Evolutionary conservation across 2,329 filamentous ascomycete species (phyloP).

Genomic region (Pseudopithomyces chartarum): DNA sequence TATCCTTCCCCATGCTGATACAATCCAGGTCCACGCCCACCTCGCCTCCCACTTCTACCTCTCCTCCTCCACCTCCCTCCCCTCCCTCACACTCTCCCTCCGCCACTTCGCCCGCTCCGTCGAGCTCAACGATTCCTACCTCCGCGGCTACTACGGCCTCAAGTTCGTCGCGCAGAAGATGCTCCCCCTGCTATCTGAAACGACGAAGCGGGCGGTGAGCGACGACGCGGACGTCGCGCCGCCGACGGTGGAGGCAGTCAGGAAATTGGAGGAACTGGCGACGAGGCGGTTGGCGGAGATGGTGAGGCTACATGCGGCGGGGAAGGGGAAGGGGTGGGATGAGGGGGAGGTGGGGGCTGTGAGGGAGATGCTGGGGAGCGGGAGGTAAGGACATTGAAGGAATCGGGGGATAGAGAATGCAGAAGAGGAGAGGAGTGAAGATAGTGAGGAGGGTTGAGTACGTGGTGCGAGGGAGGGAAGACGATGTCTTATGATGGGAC

Average conservation of each 20-base stretch:
- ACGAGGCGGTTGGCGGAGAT: slow-evolving; percentile 79
- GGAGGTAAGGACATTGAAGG: background rate
- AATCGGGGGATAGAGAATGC: too few species aligned
- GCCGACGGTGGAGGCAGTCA: slow-evolving; percentile 63
- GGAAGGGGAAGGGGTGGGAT: slow-evolving; percentile 74
- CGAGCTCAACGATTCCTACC: slow-evolving; percentile 90
- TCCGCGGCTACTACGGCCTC: slow-evolving; percentile 90
- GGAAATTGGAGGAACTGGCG: slow-evolving; percentile 72
- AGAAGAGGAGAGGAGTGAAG: too few species aligned
- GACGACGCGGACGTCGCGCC: slow-evolving; percentile 51
- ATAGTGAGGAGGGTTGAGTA: too few species aligned
- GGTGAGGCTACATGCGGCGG: slow-evolving; percentile 64
- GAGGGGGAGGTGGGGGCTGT: slow-evolving; percentile 73
- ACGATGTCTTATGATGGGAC: too few species aligned
- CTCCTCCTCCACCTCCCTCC: slow-evolving; percentile 51
- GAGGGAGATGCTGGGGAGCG: slow-evolving; percentile 65
- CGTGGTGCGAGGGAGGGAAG: too few species aligned
- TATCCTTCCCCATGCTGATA: too few species aligned
- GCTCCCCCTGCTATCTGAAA: slow-evolving; percentile 37
- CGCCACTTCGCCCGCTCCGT: slow-evolving; percentile 88
- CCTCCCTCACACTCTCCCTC: slow-evolving; percentile 69
- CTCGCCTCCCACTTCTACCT: slow-evolving; percentile 84
- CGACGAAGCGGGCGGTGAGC: slow-evolving; percentile 33
- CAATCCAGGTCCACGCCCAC: slow-evolving; percentile 82
- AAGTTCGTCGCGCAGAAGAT: slow-evolving; percentile 67